Base-by-base conservation (phyloP, 148 eudicot genomes). In the Chenopodium berlandieri region DNA sequence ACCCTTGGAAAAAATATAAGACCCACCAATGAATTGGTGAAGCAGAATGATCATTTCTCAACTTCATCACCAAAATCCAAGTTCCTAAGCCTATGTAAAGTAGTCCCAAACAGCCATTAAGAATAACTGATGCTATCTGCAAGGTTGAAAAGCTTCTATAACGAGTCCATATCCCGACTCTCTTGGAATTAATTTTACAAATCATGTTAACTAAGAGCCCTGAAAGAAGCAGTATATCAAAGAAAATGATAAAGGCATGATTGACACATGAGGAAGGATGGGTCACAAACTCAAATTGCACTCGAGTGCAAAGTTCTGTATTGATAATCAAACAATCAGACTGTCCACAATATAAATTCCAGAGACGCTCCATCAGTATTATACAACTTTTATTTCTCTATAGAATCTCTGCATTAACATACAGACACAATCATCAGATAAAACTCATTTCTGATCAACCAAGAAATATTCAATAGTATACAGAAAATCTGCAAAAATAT, bases 211-310 rank as follows among this genome's bases (percentile, higher is more conserved):
- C 77, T 22, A 89, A 46, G 82, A 91, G 83, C 68, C 87, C 70
- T 63, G 82, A 79, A n/a, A 93, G 68, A 76, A 93, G 90, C 82
- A 95, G 20, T 62, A 73, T 30, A 83, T 95, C 93, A 30, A 91
- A 90, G 79, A 87, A 72, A 72, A 91, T 80, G 19, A 88, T 78
- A 65, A 92, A 73, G 1, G 81, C 86, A 86, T 95, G 94, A 80
- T 93, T 95, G 80, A 86, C 75, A 83, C 98, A 95, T 23, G 98
- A 95, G 62, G 92, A 88, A 30, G 94, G 94, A 58, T 79, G 32
- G 31, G 83, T 85, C 69, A 93, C 27, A 32, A 74, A 78, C 67
- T 31, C 66, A 27, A 92, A 82, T 80, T 84, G 76, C 44, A 83
- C 54, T 48, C 54, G 50, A 79, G 60, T 75, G 80, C 95, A 92